Base-by-base conservation (phyloP, 176 grass and related monocot genomes). In the Aegilops umbellulata region DNA sequence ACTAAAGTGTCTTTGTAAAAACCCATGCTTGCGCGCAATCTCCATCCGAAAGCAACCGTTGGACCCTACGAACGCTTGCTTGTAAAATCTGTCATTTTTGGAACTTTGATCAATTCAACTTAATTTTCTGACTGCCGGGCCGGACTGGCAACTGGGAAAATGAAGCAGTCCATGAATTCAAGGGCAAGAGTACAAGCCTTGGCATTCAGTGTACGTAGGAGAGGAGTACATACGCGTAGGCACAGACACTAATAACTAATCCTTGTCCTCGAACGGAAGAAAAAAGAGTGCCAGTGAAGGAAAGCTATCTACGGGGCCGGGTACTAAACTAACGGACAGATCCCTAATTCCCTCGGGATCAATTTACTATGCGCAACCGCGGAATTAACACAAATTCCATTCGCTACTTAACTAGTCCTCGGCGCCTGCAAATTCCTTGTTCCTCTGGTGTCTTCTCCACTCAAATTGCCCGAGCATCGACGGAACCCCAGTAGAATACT, bases 201-300 rank as follows among this genome's bases (percentile, higher is more conserved):
- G 73, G 73, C 80, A 79, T 84, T 90, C 89, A 87, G 89, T 90
- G 85, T 72, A 72, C 36, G 68, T 69, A 36, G 49, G 16, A 17
- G 16, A 53, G 49, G 49, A 53, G 49, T 53, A 53, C 66, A 22
- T 24, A 65, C 62, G 26, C 63, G 23, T 30, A 25, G 5, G 41
- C 36, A 8, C 19, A 83, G n/a, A 64, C 41, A 36, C 46, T 1
- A 55, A 22, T 20, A 34, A 77, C 14, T 85, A 85, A 72, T 70
- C 23, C 8, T 41, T 74, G 38, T 74, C 58, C 66, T 87, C 26
- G 74, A 74, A 42, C 51, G 53, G 23, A 4, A 42, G 67, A 19
- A 62, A 83, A 7, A 80, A 65, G 89, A 85, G 85, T 91, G 89
- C n/a, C 89, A 91, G 85, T 76, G 85, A 90, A 90, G 89, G 80